Conservation (phyloP, 2,329 filamentous ascomycete genomes). For the Tolypocladium capitatum region DNA sequence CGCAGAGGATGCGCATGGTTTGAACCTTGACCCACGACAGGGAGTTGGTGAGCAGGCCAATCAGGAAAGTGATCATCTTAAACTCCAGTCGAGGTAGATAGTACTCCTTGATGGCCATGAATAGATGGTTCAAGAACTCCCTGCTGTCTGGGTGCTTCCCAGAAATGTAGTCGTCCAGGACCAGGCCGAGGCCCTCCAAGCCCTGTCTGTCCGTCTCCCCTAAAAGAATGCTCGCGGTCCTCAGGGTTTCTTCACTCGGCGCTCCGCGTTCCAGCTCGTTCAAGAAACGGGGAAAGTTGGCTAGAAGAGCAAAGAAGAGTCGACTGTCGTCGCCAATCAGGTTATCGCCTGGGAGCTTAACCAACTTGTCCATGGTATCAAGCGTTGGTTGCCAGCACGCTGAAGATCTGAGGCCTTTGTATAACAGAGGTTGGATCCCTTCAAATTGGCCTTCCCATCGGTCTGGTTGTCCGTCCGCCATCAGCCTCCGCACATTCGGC, state of each 20-base stretch:
- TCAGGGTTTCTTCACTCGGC: constrained; percentile 40
- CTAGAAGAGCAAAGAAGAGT: constrained; percentile 73
- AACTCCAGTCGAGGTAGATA: constrained; percentile 79
- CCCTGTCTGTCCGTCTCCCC: constrained; percentile 62
- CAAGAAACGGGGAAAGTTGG: constrained; percentile 81
- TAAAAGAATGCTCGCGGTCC: constrained; percentile 57
- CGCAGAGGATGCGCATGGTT: constrained; percentile 79
- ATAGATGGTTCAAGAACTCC: constrained; percentile 64
- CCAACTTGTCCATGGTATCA: constrained; percentile 62
- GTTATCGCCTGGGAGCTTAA: constrained; percentile 63
- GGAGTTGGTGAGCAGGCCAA: constrained; percentile 82
- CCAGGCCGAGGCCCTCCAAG: constrained; percentile 51
- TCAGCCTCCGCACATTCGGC: constrained; percentile 50
- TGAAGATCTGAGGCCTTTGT: constrained; percentile 86
- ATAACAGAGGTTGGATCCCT: constrained; percentile 71
- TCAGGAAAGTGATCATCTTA: constrained; percentile 73
- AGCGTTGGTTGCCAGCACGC: constrained; percentile 68
- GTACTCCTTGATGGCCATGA: constrained; percentile 59
- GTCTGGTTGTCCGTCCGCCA: constrained; percentile 66
- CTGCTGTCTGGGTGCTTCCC: constrained; percentile 52
- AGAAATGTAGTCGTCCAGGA: constrained; percentile 57
- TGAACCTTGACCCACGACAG: constrained; percentile 83
- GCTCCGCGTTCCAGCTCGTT: constrained; percentile 57
- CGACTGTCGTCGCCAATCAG: constrained; percentile 74
- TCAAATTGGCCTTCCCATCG: constrained; percentile 86